These are phyloP conservation scores for Artemisia tridentata DNA, from an alignment of 129 eudicot species.

Conservation along the genomic window DNA sequence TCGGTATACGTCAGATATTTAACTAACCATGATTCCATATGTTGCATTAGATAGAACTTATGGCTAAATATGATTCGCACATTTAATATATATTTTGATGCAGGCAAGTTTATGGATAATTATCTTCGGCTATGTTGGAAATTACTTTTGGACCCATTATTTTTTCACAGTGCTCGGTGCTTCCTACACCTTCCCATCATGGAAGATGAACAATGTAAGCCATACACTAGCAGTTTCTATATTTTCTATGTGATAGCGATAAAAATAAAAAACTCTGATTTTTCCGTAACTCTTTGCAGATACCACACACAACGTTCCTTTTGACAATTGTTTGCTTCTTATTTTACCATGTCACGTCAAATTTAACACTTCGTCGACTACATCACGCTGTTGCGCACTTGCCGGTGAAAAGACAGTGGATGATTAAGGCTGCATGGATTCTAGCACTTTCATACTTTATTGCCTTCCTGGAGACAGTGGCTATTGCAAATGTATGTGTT, in stretches of 20 bases:
- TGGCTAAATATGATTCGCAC: background rate
- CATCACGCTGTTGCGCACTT: conserved; percentile 61
- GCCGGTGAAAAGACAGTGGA: conserved; percentile 69
- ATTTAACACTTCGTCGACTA: conserved; percentile 81
- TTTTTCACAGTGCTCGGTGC: conserved; percentile 96
- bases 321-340: conserved; percentile 83
- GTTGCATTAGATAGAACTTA: background rate
- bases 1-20: background rate
- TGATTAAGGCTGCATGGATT: conserved; percentile 75
- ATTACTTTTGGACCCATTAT: conserved; percentile 98
- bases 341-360: conserved; percentile 85
- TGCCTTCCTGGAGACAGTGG: conserved; percentile 88
- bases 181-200: conserved; percentile 92
- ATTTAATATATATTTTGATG: conserved; percentile 15
- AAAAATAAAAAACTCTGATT: background rate
- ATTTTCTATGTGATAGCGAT: conserved; percentile 3
- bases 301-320: conserved; percentile 94
- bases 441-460: conserved; percentile 74
- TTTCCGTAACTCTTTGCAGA: conserved; percentile 40
- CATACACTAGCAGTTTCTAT: background rate
- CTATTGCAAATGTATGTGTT: conserved; percentile 76
- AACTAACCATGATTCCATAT: background rate
- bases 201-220: conserved; percentile 94
- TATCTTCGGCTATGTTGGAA: conserved; percentile 86
- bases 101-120: conserved; percentile 93